Percentiles rank a stretch among this genome's conserved stretches.
These are phyloP conservation scores for Silene vulgaris DNA, from an alignment of 179 eudicot species.

Conservation along the genomic window DNA sequence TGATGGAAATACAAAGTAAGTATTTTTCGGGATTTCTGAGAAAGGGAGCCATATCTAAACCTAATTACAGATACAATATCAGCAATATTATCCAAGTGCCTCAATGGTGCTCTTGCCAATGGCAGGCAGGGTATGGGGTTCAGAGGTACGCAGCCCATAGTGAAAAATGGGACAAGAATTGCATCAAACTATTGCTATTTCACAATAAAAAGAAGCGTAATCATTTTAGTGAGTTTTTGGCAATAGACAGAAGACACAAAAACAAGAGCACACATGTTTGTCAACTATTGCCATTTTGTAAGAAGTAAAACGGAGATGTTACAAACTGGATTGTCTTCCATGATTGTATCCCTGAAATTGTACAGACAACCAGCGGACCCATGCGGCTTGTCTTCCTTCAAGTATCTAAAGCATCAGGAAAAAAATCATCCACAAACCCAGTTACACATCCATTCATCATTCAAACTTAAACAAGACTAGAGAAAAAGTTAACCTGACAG, in stretches of 20 bases:
- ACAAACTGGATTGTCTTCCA: conserved; percentile 79
- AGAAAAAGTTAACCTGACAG: conserved; percentile 56
- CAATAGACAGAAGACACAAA: background rate
- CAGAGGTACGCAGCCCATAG: no score
- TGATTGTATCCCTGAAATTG: conserved; percentile 69
- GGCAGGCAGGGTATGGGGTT: no score
- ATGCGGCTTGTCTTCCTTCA: conserved; percentile 91
- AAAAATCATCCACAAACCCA: conserved; percentile 14
- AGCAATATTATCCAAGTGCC: no score
- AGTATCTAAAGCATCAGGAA: conserved; percentile 46
- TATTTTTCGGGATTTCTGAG: background rate
- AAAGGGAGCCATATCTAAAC: background rate
- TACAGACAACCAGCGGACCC: conserved; percentile 91
- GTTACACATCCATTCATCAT: background rate
- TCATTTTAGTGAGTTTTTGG: no score
- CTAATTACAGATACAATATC: background rate
- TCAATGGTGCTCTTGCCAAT: no score
- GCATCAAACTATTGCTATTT: background rate
- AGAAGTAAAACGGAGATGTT: conserved; percentile 21
- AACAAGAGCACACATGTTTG: background rate
- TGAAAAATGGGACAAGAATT: background rate
- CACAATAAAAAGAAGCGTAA: background rate
- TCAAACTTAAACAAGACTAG: background rate
- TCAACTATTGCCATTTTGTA: background rate
- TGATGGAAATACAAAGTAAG: background rate